Conservation (phyloP, 495 filamentous ascomycete genomes). For the Podospora pseudoanserina region DNA sequence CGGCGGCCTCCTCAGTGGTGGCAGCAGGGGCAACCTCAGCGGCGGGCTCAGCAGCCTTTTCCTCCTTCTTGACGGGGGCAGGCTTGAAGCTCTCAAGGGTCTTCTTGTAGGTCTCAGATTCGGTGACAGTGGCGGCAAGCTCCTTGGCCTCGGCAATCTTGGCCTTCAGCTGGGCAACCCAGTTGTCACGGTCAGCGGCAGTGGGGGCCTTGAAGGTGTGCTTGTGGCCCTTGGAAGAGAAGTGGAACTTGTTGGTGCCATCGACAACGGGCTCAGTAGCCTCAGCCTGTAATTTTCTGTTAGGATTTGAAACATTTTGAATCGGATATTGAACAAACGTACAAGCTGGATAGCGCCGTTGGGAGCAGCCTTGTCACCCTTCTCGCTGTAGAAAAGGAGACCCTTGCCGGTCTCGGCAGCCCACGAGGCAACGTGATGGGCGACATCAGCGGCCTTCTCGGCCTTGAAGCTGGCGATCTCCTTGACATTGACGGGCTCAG, state of each 20-base stretch:
- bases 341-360: conserved; percentile 83
- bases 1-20: conserved; percentile 44
- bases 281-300: conserved; percentile 59
- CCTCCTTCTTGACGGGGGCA: conserved; percentile 45
- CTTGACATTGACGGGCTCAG: conserved; percentile 73
- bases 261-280: conserved; percentile 73
- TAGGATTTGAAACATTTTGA: conserved; percentile 14
- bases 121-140: conserved; percentile 60
- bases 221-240: conserved; percentile 82
- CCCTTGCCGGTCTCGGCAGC: conserved; percentile 92
- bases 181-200: conserved; percentile 79
- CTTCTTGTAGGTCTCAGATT: conserved; percentile 75
- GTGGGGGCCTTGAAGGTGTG: conserved; percentile 79
- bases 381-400: conserved; percentile 80
- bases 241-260: conserved; percentile 72
- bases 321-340: conserved; percentile 29
- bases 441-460: conserved; percentile 75
- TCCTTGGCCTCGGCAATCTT: conserved; percentile 77
- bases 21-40: conserved; percentile 48
- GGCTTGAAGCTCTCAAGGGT: conserved; percentile 70
- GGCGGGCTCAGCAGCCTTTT: conserved; percentile 33
- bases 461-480: conserved; percentile 69
- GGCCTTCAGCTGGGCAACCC: conserved; percentile 72
- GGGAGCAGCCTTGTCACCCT: conserved; percentile 79
- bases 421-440: conserved; percentile 80